Base-by-base conservation (phyloP, 495 filamentous ascomycete species). In the Penicillium antarcticum region DNA sequence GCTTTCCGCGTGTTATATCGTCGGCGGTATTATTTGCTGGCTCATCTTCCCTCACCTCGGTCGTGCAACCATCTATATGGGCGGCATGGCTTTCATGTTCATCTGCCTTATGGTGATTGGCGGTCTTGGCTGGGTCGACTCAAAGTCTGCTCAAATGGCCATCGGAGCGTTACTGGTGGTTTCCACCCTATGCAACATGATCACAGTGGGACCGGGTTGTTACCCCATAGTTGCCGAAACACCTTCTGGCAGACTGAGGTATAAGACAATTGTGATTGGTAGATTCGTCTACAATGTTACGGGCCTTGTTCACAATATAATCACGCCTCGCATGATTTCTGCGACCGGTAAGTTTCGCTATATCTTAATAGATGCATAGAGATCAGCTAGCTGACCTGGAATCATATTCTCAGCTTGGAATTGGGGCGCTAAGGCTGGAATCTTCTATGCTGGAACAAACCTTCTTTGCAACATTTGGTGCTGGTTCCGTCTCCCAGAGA, bases 1-100 rank as follows among this genome's bases (percentile, higher is more conserved):
- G 58, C 2, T 79, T 68, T 34, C 80, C 73, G 79, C 73, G 4
- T 81, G 87, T 38, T 84, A 83, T 62, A 80, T 82, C 56, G 72
- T 79, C n/a, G 84, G 83, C 10, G 80, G 80, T 4, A 77, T 87
- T 31, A 73, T 79, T 10, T 79, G 83, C 6, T 87, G 83, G 84
- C 73, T 77, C 39, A 57, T 84, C 21, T 74, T 83, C 53, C 39
- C 52, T 11, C 49, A 63, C 19, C 51, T 75, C 32, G 81, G 81
- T 5, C 67, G 80, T 6, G 72, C 77, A 13, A 70, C 68, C 11
- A 72, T 84, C 33, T 80, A 82, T 53, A 69, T 82, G 44, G 54
- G 56, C 18, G 81, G 82, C 9, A 61, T 74, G 51, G 23, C 67
- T 19, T 44, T 60, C 17, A 77, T 80, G 63, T 67, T 69, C 18